Evolutionary conservation across 345 rosid species (phyloP).

Genomic region (Melaleuca quinquenervia): DNA sequence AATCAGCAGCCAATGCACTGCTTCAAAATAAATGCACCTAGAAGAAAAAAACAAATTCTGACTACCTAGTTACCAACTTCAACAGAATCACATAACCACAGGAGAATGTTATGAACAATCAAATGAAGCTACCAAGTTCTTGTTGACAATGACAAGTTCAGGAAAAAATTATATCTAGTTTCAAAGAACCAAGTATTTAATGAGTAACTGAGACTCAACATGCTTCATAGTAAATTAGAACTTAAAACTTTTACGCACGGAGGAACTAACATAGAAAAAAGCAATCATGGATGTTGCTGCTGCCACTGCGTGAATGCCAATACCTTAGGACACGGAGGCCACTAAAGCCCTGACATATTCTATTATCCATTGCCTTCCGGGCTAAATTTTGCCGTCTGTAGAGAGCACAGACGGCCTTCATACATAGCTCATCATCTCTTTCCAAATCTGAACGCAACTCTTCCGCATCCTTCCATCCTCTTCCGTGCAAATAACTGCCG

Average conservation of each 20-base stretch:
- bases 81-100: not conserved
- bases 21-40: not conserved
- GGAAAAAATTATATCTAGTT: not conserved
- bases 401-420: not conserved
- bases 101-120: not conserved
- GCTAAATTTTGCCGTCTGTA: not conserved
- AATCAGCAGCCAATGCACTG: not conserved
- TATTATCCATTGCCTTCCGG: not conserved
- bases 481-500: not conserved
- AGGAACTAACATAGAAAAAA: not conserved
- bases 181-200: not conserved
- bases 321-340: not conserved
- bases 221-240: not conserved
- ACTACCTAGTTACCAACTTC: not conserved
- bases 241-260: conserved; percentile 7
- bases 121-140: not conserved
- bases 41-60: not conserved
- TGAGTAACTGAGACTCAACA: not conserved
- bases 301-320: not conserved
- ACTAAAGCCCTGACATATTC: not conserved
- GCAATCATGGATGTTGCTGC: not conserved
- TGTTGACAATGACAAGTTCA: not conserved
- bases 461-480: not conserved
- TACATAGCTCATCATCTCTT: not conserved
- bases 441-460: not conserved